Conservation (phyloP, 495 filamentous ascomycete genomes). For the Penicillium chermesinum region DNA sequence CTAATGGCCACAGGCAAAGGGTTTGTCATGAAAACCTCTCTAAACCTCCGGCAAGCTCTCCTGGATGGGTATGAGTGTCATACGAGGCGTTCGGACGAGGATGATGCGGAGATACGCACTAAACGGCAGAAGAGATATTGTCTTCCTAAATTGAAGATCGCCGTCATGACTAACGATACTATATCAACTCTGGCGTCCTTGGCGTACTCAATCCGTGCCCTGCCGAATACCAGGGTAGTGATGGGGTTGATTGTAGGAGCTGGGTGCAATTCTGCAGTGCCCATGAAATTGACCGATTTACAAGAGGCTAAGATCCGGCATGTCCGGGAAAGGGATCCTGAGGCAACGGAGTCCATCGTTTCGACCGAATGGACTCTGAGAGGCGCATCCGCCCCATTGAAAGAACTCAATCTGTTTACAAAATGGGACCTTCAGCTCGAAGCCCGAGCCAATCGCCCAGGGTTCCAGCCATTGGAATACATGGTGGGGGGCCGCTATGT, state of each 20-base stretch:
- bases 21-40: conserved; percentile 60
- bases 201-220: conserved; percentile 52
- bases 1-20: conserved; percentile 78
- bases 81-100: conserved; percentile 25
- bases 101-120: conserved; percentile 13
- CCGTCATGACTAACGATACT: conserved; percentile 71
- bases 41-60: conserved; percentile 64
- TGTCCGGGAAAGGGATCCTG: conserved; percentile 26
- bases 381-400: conserved; percentile 56
- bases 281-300: conserved; percentile 55
- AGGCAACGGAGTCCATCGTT: conserved; percentile 54
- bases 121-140: conserved; percentile 33
- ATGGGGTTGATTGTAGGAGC: conserved; percentile 75
- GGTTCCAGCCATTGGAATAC: conserved; percentile 78
- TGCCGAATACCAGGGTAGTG: conserved; percentile 58
- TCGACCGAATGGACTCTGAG: conserved; percentile 79
- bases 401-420: conserved; percentile 52
- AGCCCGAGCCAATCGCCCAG: conserved; percentile 53
- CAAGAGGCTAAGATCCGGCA: conserved; percentile 49
- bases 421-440: conserved; percentile 64
- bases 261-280: conserved; percentile 70
- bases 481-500: conserved; percentile 73
- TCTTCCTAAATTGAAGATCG: conserved; percentile 58
- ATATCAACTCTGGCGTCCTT: conserved; percentile 69
- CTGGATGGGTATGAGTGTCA: conserved; percentile 57